Evolutionary conservation across 2,329 filamentous ascomycete genomes (phyloP).

Genomic region (Trichoderma breve): DNA sequence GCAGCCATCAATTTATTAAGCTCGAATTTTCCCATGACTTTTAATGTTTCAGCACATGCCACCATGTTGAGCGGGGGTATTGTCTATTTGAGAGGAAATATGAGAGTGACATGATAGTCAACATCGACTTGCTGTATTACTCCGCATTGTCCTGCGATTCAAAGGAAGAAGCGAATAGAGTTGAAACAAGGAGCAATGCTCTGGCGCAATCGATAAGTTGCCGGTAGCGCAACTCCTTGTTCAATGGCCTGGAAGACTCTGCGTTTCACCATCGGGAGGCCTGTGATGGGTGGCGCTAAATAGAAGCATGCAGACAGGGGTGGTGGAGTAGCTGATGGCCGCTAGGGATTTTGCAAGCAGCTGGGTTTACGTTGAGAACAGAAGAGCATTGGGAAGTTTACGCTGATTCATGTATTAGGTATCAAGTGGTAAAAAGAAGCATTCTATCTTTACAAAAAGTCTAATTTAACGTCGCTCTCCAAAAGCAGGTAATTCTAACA

Average conservation of each 20-base stretch:
- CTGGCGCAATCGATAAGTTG: conserved; percentile 15
- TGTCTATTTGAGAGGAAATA: background rate
- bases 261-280: conserved; percentile 6
- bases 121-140: background rate
- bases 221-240: background rate
- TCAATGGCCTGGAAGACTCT: background rate
- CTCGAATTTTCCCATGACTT: background rate
- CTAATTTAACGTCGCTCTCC: background rate
- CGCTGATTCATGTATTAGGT: background rate
- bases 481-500: background rate
- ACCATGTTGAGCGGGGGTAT: too few relatives aligned
- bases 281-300: background rate
- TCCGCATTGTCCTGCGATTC: background rate
- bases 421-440: background rate
- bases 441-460: background rate
- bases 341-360: background rate
- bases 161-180: background rate
- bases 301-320: background rate
- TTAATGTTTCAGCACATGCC: background rate
- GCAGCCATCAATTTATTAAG: background rate
- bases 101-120: background rate
- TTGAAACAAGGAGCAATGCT: background rate
- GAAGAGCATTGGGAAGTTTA: background rate
- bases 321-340: background rate
- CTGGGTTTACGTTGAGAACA: background rate